Evolutionary conservation across 495 filamentous ascomycete species (phyloP).

Genomic region (Penicillium desertorum): DNA sequence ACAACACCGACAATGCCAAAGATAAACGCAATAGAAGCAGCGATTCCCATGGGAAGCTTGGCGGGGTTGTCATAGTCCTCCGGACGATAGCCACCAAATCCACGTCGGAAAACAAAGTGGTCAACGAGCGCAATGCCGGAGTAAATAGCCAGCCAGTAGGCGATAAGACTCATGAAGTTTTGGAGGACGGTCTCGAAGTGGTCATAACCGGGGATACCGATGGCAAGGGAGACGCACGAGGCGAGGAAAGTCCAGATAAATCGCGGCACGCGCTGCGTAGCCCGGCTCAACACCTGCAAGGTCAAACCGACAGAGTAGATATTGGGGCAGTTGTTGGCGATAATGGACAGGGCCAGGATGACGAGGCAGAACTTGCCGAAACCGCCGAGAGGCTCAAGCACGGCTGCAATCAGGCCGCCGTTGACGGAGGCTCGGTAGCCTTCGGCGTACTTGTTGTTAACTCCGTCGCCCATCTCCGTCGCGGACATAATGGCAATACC

Average conservation of each 20-base stretch:
- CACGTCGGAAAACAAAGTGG: conserved; percentile 74
- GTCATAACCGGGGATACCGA: conserved; percentile 74
- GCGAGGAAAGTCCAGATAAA: conserved; percentile 73
- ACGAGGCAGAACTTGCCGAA: conserved; percentile 85
- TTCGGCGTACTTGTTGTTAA: conserved; percentile 52
- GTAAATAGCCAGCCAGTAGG: conserved; percentile 86
- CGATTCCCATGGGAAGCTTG: conserved; percentile 68
- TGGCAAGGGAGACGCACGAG: conserved; percentile 68
- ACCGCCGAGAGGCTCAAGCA: conserved; percentile 64
- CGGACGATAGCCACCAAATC: conserved; percentile 59
- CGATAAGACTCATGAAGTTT: conserved; percentile 78
- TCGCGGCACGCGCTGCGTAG: conserved; percentile 67
- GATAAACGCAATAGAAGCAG: conserved; percentile 65
- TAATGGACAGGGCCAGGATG: conserved; percentile 73
- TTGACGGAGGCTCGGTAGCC: conserved; percentile 63
- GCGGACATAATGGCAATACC: conserved; percentile 72
- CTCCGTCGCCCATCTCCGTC: conserved; percentile 45
- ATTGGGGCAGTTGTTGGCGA: conserved; percentile 87
- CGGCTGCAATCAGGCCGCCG: conserved; percentile 69
- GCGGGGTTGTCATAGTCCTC: conserved; percentile 59
- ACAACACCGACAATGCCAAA: conserved; percentile 72
- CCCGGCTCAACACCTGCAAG: conserved; percentile 66
- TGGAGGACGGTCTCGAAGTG: conserved; percentile 70
- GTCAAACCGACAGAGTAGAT: conserved; percentile 80
- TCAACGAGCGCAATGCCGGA: conserved; percentile 68